Base-by-base conservation (phyloP, 2,329 filamentous ascomycete genomes). In the Aspergillus udagawae region DNA sequence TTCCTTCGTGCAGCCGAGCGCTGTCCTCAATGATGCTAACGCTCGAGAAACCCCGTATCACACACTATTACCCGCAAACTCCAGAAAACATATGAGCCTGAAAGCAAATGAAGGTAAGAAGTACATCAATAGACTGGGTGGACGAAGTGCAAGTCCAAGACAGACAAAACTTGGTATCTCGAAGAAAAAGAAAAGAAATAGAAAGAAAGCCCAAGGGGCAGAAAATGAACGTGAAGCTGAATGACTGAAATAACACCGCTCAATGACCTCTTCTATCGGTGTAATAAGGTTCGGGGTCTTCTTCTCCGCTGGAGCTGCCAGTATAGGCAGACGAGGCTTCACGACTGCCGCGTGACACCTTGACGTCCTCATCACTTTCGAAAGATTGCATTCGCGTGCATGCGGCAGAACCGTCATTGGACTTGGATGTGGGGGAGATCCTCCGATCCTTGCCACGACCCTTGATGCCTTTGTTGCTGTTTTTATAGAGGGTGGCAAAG, bases 391-490 rank as follows among this genome's bases (percentile, higher is more conserved):
- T 57, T 10, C 66, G 59, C 57, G 60, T 62, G 10, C 63, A 41
- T 9, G 51, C 48, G 25, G 56, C 58, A 35, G 45, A 57, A 8
- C 52, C 49, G 1, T 51, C 32, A 28, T 63, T 62, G 6, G 67
- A 63, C 29, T 67, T 69, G 38, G 65, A 64, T 5, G 65, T 67
- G 17, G 67, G 70, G 20, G 73, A 70, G 51, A 77, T 76, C 6
- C 73, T 67, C 21, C 91, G 82, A 65, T 92, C 90, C 71, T 93
- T 94, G 47, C 94, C 94, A 49, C 94, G 86, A 10, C 94, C 94
- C 76, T 97, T 97, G 80, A 97, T 97, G 1, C 94, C 94, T 75
- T 96, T 96, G 82, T 97, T 97, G 77, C 89, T 92, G 77, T 97
- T 95, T 80, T 96, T 96, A 82, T 96, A 97, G n/a, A 96, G 81